Evolutionary conservation across 208 protist genomes (phyloP).

Genomic region (Acanthamoeba triangularis): DNA sequence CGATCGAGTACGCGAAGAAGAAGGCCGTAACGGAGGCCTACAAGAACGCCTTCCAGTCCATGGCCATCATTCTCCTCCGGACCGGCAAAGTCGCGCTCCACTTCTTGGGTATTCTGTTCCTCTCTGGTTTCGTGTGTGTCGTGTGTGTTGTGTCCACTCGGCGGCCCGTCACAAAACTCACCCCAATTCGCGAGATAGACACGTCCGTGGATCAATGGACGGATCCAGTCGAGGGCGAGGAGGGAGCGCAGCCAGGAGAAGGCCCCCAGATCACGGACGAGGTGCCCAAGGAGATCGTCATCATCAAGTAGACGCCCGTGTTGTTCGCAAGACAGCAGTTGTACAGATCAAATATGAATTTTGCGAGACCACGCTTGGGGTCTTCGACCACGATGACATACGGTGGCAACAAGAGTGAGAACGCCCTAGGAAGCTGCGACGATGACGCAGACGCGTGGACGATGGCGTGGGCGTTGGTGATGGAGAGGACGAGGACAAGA

Average conservation of each 20-base stretch:
- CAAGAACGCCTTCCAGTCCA: conserved; percentile 68
- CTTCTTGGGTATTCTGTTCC: background rate
- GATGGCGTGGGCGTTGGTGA: too few relatives aligned
- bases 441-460: too few relatives aligned
- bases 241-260: background rate
- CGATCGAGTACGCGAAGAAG: conserved; percentile 70
- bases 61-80: conserved; percentile 58
- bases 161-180: too few relatives aligned
- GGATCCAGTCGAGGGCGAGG: conserved; percentile 49
- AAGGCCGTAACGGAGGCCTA: conserved; percentile 71
- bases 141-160: too few relatives aligned
- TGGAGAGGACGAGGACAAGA: too few relatives aligned
- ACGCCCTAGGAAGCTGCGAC: too few relatives aligned
- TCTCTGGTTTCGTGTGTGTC: background rate
- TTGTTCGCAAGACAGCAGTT: too few relatives aligned
- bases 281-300: conserved; percentile 44
- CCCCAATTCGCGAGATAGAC: background rate
- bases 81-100: conserved; percentile 53
- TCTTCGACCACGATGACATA: too few relatives aligned
- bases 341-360: too few relatives aligned
- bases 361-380: too few relatives aligned
- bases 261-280: background rate
- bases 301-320: conserved; percentile 73
- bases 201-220: conserved; percentile 68
- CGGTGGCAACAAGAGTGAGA: too few relatives aligned